A percentile compares a stretch with the other conserved stretches of the same genome.
Conservation (phyloP, 176 grass and related monocot genomes). For the Neostapfia colusana region DNA sequence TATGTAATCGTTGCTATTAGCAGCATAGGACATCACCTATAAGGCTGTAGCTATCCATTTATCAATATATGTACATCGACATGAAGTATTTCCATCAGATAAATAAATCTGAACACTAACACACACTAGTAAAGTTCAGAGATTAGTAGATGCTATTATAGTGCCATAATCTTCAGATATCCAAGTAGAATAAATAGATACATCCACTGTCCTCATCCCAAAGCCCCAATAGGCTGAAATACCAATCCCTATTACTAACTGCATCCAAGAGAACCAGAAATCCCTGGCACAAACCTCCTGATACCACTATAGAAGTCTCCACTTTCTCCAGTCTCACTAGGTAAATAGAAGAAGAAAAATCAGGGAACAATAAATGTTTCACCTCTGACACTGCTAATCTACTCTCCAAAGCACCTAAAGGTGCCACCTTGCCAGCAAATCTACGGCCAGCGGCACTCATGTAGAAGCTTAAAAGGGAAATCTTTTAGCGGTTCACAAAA, state of each 20-base stretch:
- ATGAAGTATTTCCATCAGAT: too few species aligned
- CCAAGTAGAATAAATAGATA: background rate
- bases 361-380: background rate
- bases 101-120: too few species aligned
- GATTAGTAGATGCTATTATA: background rate
- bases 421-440: constrained; percentile 8
- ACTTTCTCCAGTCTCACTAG: background rate
- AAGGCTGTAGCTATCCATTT: too few species aligned
- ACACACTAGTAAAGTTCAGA: too few species aligned
- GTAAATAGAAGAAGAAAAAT: background rate
- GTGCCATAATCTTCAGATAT: background rate
- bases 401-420: background rate
- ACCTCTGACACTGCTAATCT: background rate
- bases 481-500: background rate
- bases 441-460: background rate
- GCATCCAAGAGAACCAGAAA: constrained; percentile 6
- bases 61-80: too few species aligned
- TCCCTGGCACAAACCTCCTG: background rate
- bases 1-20: too few species aligned
- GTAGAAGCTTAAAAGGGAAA: background rate
- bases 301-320: background rate
- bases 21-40: too few species aligned
- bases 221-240: background rate
- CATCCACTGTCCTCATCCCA: background rate
- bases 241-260: background rate